A percentile compares a stretch with the other conserved stretches of the same genome.
phyloP scores from a whole-genome alignment of 768 basidiomycete genomes.

The Psilocybe subaeruginosa region DNA sequence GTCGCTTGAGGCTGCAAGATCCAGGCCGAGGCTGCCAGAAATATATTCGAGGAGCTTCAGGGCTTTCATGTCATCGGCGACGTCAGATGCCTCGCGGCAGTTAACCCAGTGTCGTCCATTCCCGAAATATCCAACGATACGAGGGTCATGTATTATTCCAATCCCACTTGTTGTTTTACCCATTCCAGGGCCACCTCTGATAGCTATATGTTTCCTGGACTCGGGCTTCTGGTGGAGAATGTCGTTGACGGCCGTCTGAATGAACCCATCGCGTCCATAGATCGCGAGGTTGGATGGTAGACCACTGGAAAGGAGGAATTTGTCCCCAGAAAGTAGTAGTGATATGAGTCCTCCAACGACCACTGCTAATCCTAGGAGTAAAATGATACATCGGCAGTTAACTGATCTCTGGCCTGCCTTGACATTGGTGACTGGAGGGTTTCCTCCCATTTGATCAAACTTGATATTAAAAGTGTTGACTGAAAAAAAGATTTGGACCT shows the following conservation, averaged over 20 bases:
- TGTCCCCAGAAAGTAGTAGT: no score
- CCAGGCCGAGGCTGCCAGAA: neutral
- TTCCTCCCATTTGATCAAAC: no score
- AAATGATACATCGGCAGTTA: no score
- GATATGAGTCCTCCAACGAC: no score
- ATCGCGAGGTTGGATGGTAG: no score
- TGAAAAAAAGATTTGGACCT: no score
- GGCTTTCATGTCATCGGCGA: neutral
- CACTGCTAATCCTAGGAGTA: no score
- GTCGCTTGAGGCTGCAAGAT: neutral
- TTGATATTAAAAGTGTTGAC: no score
- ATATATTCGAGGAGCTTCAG: neutral
- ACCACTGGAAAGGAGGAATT: no score
- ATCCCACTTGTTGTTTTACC: neutral
- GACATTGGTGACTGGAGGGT: no score
- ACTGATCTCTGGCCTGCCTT: no score
- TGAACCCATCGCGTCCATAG: neutral
- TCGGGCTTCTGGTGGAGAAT: neutral
- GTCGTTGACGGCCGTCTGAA: neutral
- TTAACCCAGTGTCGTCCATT: slow-evolving; percentile 11
- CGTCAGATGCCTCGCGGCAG: slow-evolving; percentile 6
- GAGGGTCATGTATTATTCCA: slow-evolving; percentile 3
- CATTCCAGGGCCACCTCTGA: neutral
- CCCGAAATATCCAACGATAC: slow-evolving; percentile 6
- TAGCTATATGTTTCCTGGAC: neutral